Evolutionary conservation across 1,139 yeast species (phyloP), one percentile per base, ranked within the genome.

Genomic region (Wickerhamiella infanticola): DNA sequence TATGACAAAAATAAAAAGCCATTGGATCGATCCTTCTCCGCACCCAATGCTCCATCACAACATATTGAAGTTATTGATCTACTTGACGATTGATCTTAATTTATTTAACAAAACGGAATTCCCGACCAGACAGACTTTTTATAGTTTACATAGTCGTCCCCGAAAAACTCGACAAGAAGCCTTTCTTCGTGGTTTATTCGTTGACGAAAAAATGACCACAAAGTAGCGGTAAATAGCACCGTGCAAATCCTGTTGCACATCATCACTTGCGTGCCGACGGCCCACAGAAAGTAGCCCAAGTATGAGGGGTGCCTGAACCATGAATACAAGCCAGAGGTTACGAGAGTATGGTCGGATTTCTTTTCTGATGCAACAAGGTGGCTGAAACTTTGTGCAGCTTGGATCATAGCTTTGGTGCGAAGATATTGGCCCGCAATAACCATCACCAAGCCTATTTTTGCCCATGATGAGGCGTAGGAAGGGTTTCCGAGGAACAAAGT

Each of bases 241-340:
- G 69, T 53, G 1, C 81, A 68, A 0, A 80, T 45, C 1, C 81
- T 78, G 61, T 86, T 90, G 43, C 76, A 65, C 48, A 88, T 63
- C 52, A 80, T 57, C 45, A 88, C 38, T 60, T 90, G 94, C 1
- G 86, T 70, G 0, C 97, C 97, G 3, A 88, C 56, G 27, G 93
- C 90, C 96, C 97, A 93, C 75, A 85, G 79, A 58, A 79, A 88
- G 61, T 82, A 90, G 1, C 97, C 98, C 47, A 78, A 73, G 63
- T 90, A 90, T 44, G 94, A 80, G 8, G 98, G 98, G 60, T 90
- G 98, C 49, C 98, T 70, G 7, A 75, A 64, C 23, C 64, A 52
- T 1, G 68, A 50, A 62, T 90, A 90, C 3, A 90, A 67, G 0
- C 97, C 98, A 5, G 64, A 54, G 0, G 84, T 82, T 8, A 90